Evolutionary conservation across 306 rosid genomes (phyloP), one percentile per base, ranked within the genome.

Genomic region (peach (Prunus persica)): DNA sequence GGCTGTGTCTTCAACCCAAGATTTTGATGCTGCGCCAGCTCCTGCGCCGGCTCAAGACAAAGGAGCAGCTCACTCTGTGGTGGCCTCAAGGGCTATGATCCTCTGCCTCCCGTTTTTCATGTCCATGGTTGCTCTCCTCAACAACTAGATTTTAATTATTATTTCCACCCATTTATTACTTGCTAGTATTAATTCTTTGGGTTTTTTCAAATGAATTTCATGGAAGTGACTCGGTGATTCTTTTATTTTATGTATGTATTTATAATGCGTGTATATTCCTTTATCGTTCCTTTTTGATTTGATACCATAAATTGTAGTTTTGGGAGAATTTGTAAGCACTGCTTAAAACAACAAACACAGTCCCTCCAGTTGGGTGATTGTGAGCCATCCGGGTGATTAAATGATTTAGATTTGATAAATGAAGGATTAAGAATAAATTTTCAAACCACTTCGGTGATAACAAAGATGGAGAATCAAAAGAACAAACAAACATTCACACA

Each of bases 1-100:
- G 25, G 45, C 71, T 14, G 30, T 32, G 19, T 45, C 67, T 27
- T 8, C 74, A 18, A 89, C 86, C 10, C 88, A 87, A 64, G 89
- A 82, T 0, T 24, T 55, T 6, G 70, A 5, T 3, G 69, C 27
- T 5, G 25, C 70, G 1, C 91, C 88, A 0, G 71, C 87, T 2
- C 81, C 75, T 3, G 70, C 86, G 0, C 90, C 83, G 0, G 41
- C 30, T 6, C 73, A 71, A 0, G 77, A 75, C 1, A 75, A 49
- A 43, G 90, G 89, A 54, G 83, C 84, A 0, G 79, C 85, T 4
- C 65, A 65, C 47, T 74, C 73, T 56, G 57, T 67, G 0, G 75
- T 82, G 0, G 27, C 72, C 46, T 90, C 91, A 0, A 70, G 83
- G 16, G 71, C 82, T 2, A 8, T 85, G 75, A 45, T 87, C 11